Conservation (phyloP, 1,139 yeast genomes). For the Hansenula lynferdii region DNA sequence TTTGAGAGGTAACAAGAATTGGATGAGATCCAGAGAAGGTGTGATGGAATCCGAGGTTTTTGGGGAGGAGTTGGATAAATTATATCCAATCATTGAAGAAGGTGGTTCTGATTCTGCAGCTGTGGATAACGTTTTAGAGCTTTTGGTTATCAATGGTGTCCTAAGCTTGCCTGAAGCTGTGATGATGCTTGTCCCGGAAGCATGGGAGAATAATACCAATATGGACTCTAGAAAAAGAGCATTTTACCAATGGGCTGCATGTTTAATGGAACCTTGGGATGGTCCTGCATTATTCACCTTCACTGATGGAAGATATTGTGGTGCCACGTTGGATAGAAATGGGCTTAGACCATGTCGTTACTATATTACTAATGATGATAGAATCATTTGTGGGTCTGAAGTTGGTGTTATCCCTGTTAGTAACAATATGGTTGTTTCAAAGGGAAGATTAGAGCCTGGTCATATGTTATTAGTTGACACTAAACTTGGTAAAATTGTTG, state of each 20-base stretch:
- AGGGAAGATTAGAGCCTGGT: constrained; percentile 96
- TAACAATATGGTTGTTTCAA: constrained; percentile 75
- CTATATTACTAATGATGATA: constrained; percentile 90
- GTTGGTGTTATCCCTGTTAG: constrained; percentile 94
- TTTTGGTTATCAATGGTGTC: constrained; percentile 87
- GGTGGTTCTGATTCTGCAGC: constrained; percentile 99
- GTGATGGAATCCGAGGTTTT: constrained; percentile 84
- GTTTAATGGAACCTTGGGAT: constrained; percentile 99
- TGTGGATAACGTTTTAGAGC: constrained; percentile 89
- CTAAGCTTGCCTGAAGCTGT: constrained; percentile 94
- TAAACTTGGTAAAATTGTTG: constrained; percentile 87
- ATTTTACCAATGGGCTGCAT: constrained; percentile 99
- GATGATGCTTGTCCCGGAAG: constrained; percentile 96
- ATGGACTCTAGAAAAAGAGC: constrained; percentile 93
- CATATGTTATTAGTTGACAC: constrained; percentile 96
- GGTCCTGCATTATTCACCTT: constrained; percentile 97
- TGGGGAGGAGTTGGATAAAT: constrained; percentile 86
- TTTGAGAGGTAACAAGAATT: constrained; percentile 93
- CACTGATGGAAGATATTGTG: constrained; percentile 97
- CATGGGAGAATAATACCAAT: constrained; percentile 85
- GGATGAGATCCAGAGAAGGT: constrained; percentile 99
- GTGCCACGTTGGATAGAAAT: constrained; percentile 96
- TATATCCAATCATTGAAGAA: constrained; percentile 94
- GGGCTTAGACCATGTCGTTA: constrained; percentile 98
- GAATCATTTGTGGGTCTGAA: constrained; percentile 97